Base-by-base conservation (phyloP, 805 yeast species). In the Metschnikowia peoriensis region DNA sequence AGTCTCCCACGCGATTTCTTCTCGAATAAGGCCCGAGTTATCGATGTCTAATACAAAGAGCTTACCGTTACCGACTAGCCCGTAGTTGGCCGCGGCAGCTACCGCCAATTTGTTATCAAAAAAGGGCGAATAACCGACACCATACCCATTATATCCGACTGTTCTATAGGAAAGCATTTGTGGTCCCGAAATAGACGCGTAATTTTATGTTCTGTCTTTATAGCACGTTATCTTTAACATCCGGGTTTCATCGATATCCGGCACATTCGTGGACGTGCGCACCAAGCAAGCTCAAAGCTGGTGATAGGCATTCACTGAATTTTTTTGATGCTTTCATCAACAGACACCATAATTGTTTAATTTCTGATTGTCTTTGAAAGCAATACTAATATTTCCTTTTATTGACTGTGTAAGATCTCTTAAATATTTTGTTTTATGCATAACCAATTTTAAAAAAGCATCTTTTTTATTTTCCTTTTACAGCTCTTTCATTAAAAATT, bases 1-100 rank as follows among this genome's bases (percentile, higher is more conserved):
- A 0, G 98, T 93, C 55, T 90, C 90, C 73, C 89, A 93, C 14
- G 79, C 67, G 5, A 77, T 70, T 44, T 81, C 83, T 39, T 78
- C 78, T 6, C 63, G 61, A 15, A 89, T 76, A n/a, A 59, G 61
- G 0, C 98, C 98, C 55, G 76, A 71, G 22, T 83, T 81, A 48
- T 78, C 81, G 44, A 93, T 88, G 46, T 83, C 83, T 27, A 93
- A 72, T 1, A 93, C 75, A 59, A 75, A 85, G 29, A 93, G 72
- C 59, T 89, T 79, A 6, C 99, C 99, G 68, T 93, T 93, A 2
- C 99, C 99, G 3, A 91, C 97, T 5, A 93, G 73, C 1, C 98
- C 98, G 68, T 84, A 93, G 71, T 93, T 94, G 28, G 97, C 90
- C 1, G 97, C 86, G 0, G 96, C 78, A 0, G 96, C 96, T 34